Conservation (phyloP, 2,329 filamentous ascomycete species). For the Microdochium bolleyi region DNA sequence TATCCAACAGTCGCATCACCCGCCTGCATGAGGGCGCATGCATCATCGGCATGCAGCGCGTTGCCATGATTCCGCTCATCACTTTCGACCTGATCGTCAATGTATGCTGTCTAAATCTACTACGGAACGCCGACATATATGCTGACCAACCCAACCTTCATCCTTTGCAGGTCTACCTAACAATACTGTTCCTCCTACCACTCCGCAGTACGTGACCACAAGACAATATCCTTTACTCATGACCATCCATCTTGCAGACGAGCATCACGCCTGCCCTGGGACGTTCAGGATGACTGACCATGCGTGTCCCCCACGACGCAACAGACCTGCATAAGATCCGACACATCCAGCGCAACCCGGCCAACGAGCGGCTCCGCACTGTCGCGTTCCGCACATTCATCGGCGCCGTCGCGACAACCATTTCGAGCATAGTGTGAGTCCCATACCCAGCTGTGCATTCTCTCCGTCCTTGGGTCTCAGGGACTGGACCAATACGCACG, state of each 20-base stretch:
- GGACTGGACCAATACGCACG: too few species aligned
- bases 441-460: neutral
- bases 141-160: slow-evolving; percentile 1
- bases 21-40: slow-evolving; percentile 47
- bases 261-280: neutral
- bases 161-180: slow-evolving; percentile 49
- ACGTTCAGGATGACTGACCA: neutral
- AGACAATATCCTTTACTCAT: neutral
- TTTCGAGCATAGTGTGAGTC: slow-evolving; percentile 48
- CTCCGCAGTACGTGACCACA: slow-evolving; percentile 36
- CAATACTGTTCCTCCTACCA: slow-evolving; percentile 54
- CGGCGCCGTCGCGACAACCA: slow-evolving; percentile 47
- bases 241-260: neutral
- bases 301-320: too few species aligned
- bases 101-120: slow-evolving; percentile 17
- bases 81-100: slow-evolving; percentile 53
- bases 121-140: too few species aligned
- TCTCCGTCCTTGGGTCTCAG: too few species aligned
- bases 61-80: slow-evolving; percentile 54
- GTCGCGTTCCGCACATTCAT: slow-evolving; percentile 52
- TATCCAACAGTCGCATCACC: slow-evolving; percentile 47
- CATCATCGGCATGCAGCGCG: slow-evolving; percentile 52
- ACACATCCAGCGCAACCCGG: slow-evolving; percentile 29
- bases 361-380: slow-evolving; percentile 35
- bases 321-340: slow-evolving; percentile 48